phyloP scores from a whole-genome alignment of 192 early-diverging fungal species.

The Coemansia nantahalensis region DNA sequence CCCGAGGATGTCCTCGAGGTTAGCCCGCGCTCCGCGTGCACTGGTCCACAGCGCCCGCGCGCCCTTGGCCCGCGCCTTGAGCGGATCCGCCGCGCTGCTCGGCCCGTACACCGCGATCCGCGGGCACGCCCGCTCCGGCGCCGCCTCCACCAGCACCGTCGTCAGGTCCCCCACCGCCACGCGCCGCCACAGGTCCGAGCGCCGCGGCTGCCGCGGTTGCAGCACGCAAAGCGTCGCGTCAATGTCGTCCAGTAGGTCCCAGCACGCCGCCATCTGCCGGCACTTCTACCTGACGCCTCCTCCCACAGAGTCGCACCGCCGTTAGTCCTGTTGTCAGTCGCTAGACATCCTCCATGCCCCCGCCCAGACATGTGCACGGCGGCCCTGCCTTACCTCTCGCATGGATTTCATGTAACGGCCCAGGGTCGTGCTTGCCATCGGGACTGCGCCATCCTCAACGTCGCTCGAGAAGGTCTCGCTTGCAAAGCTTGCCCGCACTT shows the following conservation, averaged over 20 bases:
- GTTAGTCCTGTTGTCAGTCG: too few relatives aligned
- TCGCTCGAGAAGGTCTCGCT: constrained; percentile 23
- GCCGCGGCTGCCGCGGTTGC: constrained; percentile 27
- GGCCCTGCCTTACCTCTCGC: too few relatives aligned
- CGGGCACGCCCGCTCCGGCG: constrained; percentile 20
- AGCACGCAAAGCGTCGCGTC: constrained; percentile 35
- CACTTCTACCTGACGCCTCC: constrained; percentile 28
- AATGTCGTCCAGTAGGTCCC: constrained; percentile 32
- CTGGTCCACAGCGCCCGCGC: constrained; percentile 12
- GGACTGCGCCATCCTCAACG: constrained; percentile 15
- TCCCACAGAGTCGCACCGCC: too few relatives aligned
- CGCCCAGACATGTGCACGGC: too few relatives aligned
- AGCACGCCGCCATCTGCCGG: constrained; percentile 11
- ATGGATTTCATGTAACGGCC: constrained; percentile 16
- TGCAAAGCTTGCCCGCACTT: constrained; percentile 23
- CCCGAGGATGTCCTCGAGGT: constrained; percentile 19
- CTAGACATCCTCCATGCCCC: too few relatives aligned
- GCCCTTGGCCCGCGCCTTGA: constrained; percentile 18
- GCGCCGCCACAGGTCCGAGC: constrained; percentile 37
- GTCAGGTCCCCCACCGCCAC: constrained; percentile 23
- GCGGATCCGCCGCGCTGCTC: constrained; percentile 9
- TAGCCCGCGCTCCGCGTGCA: constrained; percentile 6
- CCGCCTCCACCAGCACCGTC: constrained; percentile 24
- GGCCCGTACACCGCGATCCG: constrained; percentile 37
- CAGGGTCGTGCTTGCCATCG: constrained; percentile 15